Evolutionary conservation across 805 yeast genomes (phyloP).

Genomic region (Danielia oregonensis): DNA sequence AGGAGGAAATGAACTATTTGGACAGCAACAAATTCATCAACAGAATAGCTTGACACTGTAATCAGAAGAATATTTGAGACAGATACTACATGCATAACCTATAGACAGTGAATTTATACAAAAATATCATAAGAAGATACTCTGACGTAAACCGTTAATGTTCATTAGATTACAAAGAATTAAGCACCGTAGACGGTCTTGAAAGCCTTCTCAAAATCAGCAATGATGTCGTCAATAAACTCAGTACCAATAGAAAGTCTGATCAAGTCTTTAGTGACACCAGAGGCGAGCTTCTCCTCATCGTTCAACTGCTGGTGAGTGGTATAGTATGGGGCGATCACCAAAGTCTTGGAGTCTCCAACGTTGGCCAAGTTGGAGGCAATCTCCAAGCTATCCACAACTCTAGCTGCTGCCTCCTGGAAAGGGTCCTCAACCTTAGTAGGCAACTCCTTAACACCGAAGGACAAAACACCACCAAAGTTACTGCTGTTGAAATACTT

Average conservation of each 20-base stretch:
- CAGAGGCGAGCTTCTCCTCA: constrained; percentile 75
- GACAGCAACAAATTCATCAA: constrained; percentile 12
- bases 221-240: constrained; percentile 20
- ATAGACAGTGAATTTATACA: no score
- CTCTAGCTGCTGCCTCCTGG: constrained; percentile 73
- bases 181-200: constrained; percentile 45
- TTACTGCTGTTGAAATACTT: constrained; percentile 63
- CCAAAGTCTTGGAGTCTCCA: constrained; percentile 93
- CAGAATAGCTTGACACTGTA: constrained; percentile 2
- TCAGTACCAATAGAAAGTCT: constrained; percentile 45
- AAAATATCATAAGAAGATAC: no score
- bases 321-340: constrained; percentile 93
- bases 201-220: constrained; percentile 65
- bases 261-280: constrained; percentile 84
- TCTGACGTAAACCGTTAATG: no score
- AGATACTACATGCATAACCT: no score
- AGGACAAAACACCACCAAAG: constrained; percentile 84
- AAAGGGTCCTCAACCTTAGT: constrained; percentile 53
- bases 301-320: constrained; percentile 90
- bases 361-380: constrained; percentile 95
- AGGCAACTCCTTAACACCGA: constrained; percentile 72
- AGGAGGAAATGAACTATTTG: constrained; percentile 11
- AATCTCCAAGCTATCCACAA: constrained; percentile 78
- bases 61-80: no score
- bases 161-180: no score